Percentiles rank a stretch among this genome's conserved stretches.
Evolutionary conservation across 441 rosid species (phyloP).

Genomic region (Euphorbia celastroides): DNA sequence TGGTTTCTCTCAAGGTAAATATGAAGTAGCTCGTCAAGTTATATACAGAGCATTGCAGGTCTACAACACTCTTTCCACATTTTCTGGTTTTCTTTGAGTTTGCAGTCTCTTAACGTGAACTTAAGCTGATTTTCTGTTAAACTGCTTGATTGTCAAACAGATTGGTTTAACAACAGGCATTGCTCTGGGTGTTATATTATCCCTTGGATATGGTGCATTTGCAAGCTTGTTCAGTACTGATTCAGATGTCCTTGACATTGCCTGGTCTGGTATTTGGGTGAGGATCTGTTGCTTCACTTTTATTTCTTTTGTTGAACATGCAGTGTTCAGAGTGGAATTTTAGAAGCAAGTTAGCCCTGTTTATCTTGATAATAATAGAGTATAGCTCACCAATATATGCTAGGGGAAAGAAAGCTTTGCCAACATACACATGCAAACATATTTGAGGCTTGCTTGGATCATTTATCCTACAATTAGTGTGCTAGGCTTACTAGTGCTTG

Average conservation of each 20-base stretch:
- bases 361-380: neutral
- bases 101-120: neutral
- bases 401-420: neutral
- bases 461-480: neutral
- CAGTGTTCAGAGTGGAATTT: neutral
- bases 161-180: slow-evolving; percentile 73
- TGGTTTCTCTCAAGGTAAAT: slow-evolving; percentile 62
- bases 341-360: too few species aligned
- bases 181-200: slow-evolving; percentile 60
- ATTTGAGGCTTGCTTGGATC: neutral
- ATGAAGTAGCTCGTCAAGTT: slow-evolving; percentile 64
- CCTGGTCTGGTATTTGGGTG: slow-evolving; percentile 68
- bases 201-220: slow-evolving; percentile 67
- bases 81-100: slow-evolving; percentile 6
- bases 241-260: slow-evolving; percentile 72
- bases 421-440: neutral
- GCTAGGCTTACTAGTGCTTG: neutral
- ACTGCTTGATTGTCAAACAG: slow-evolving; percentile 34
- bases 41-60: slow-evolving; percentile 65
- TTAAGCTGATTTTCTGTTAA: slow-evolving; percentile 10
- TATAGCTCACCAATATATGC: neutral
- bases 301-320: neutral
- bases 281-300: slow-evolving; percentile 22
- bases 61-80: slow-evolving; percentile 5
- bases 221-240: slow-evolving; percentile 68